Base-by-base conservation (phyloP, 2,329 filamentous ascomycete species). In the Trichoderma sp. region DNA sequence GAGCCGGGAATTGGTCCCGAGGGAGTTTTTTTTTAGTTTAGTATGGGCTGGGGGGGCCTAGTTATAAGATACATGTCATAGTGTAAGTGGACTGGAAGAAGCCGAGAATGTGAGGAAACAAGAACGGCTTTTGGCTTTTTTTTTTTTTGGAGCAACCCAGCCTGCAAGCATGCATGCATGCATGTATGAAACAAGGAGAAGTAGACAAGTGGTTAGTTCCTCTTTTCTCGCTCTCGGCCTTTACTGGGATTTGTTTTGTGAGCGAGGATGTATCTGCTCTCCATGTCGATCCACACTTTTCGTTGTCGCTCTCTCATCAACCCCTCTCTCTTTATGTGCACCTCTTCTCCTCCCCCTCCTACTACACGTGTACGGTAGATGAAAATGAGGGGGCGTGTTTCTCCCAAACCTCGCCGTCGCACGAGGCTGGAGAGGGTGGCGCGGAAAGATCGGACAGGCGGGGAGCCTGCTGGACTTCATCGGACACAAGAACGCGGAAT, bases 381-480 rank as follows among this genome's bases (percentile, higher is more conserved):
- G 16, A n/a, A n/a, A 43, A 43, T 6, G 40, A 49, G n/a, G 47
- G 37, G 27, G 29, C 40, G 40, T 43, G 29, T n/a, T 31, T 31
- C 29, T 35, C 24, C n/a, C 21, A 40, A 35, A 19, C 35, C 37
- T 59, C 27, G 24, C 2, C 10, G 67, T 68, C 8, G 24, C 31
- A 68, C 65, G 65, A 68, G 57, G 65, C 65, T 68, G 37, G 49
- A 55, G 58, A 68, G 37, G 29, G 35, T n/a, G 35, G 66, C 58
- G 58, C 63, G 49, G 58, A 62, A 68, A 49, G 60, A 69, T 69
- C 68, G 60, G 68, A 66, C 49, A 62, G 56, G 68, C 68, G 68
- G 68, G 68, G 55, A 56, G 68, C 63, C 68, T 70, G 68, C 68
- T 68, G 55, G 49, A 70, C 52, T 61, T 70, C 55, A 70, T 70